phyloP scores from a whole-genome alignment of 83 land plant species.

The Thuja plicata region DNA sequence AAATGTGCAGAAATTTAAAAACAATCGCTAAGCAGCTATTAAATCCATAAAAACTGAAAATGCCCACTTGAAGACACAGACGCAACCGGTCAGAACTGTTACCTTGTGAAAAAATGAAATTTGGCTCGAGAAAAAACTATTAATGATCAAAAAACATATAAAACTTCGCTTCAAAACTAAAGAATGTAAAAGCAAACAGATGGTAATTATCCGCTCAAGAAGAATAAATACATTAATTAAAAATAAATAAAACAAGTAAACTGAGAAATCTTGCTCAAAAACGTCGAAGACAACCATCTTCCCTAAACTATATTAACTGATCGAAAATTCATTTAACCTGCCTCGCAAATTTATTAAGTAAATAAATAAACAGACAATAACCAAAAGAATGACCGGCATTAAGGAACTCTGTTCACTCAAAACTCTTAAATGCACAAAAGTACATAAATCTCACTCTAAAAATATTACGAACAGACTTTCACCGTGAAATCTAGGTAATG shows the following conservation, averaged over 20 bases:
- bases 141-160: not conserved
- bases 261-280: not conserved
- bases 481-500: not conserved
- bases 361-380: too few species aligned
- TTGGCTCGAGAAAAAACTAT: not conserved
- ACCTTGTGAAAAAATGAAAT: not conserved
- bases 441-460: not conserved
- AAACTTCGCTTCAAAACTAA: not conserved
- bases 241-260: not conserved
- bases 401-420: not conserved
- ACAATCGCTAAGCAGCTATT: not conserved
- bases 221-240: not conserved
- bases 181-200: not conserved
- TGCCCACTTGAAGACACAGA: not conserved
- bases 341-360: not conserved
- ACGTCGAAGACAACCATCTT: not conserved
- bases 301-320: not conserved
- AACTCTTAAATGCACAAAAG: not conserved
- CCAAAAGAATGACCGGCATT: not conserved
- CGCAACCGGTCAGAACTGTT: not conserved
- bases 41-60: too few species aligned
- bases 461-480: not conserved
- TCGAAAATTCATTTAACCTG: not conserved
- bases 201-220: too few species aligned
- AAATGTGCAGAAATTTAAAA: not conserved